phyloP scores from a whole-genome alignment of 345 rosid species.

The Eucalyptus polybractea region DNA sequence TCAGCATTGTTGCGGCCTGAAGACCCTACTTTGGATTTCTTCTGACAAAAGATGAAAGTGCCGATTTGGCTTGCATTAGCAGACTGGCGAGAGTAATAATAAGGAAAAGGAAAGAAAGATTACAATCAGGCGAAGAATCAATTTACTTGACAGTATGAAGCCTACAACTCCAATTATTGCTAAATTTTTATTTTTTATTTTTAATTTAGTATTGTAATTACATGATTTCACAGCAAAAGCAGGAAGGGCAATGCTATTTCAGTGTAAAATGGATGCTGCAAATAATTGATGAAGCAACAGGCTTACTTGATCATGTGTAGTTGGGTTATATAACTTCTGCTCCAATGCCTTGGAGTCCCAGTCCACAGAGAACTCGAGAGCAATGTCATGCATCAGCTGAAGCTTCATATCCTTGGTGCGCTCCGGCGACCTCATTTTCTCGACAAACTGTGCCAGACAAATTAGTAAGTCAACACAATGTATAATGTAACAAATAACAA shows the following conservation, averaged over 20 bases:
- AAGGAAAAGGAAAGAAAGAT: background rate
- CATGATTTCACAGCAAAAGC: background rate
- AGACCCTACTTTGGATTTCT: background rate
- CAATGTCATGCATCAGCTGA: conserved; percentile 41
- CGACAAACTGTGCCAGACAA: conserved; percentile 28
- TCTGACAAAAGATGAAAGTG: conserved; percentile 2
- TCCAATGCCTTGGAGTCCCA: conserved; percentile 68
- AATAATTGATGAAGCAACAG: background rate
- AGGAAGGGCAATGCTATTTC: background rate
- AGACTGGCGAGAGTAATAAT: background rate
- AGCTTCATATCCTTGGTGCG: conserved; percentile 55
- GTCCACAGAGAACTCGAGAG: conserved; percentile 38
- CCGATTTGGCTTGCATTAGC: background rate
- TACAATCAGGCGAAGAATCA: background rate
- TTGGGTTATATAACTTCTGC: conserved; percentile 33
- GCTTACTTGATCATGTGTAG: conserved; percentile 15
- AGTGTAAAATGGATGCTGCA: background rate
- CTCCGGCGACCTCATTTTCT: conserved; percentile 26
- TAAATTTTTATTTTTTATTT: background rate
- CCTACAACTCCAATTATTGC: background rate
- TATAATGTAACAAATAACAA: background rate
- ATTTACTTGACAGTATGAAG: background rate
- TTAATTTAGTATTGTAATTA: background rate
- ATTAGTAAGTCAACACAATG: background rate
- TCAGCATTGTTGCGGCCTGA: background rate